Base-by-base conservation (phyloP, 164 flowering plant species). In the Litsea cubeba region DNA sequence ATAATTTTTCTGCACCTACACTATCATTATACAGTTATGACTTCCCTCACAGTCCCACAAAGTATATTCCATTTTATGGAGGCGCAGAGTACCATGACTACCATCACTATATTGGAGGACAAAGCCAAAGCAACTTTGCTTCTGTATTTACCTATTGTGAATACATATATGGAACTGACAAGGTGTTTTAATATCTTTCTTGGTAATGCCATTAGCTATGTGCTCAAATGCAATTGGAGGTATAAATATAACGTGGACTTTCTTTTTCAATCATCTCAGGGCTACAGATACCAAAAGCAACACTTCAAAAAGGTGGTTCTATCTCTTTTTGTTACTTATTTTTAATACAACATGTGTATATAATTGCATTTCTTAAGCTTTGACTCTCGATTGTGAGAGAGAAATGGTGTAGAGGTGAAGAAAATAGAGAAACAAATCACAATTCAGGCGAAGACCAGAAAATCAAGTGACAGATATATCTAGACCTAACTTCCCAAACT, bases 71-170 rank as follows among this genome's bases (percentile, higher is more conserved):
- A 35, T 93, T 95, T 80, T 95, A 95, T 78, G 98, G 99, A 60
- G 99, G 99, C 57, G 88, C 99, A 24, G 98, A 93, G 73, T 82
- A 95, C 83, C 98, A 95, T 87, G 98, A 95, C 74, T 95, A 93
- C 84, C 98, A 95, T 79, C 99, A 95, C 76, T 95, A 87, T 79
- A 98, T 95, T 76, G 99, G 99, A 50, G 97, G 96, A 62, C 91
- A 82, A 78, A 95, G 97, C 85, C 97, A 93, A 62, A 95, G 97
- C 84, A 92, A 92, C 81, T 92, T 92, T 71, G 93, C 95, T 71
- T 92, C 97, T 14, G 92, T 90, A 20, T 92, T 95, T 84, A 95
- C 99, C 75, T 95, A 95, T 76, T 95, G 99, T 77, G 99, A 95
- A 78, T 95, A 84, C 82, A 87, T 93, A 23, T 93, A 93, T 82